phyloP scores from a whole-genome alignment of 192 early-diverging fungal species.

The Coemansia sp. region DNA sequence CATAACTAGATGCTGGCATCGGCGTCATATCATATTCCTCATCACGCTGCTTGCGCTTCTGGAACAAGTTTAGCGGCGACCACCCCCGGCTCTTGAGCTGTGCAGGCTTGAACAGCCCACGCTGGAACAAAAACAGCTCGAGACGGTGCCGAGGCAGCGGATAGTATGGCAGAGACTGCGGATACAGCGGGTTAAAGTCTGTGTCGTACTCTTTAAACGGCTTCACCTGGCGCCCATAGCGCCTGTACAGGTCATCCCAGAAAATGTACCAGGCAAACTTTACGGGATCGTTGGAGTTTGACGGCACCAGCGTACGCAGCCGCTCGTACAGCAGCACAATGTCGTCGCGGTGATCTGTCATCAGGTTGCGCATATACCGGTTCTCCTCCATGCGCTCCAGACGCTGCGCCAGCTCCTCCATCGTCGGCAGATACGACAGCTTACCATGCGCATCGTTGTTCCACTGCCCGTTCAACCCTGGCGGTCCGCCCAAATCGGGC shows the following conservation, averaged over 20 bases:
- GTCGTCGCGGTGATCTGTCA: constrained; percentile 40
- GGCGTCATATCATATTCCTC: constrained; percentile 32
- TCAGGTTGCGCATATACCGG: constrained; percentile 37
- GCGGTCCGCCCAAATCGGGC: constrained; percentile 12
- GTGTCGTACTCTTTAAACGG: constrained; percentile 39
- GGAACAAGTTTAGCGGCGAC: neutral
- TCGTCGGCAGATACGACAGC: constrained; percentile 45
- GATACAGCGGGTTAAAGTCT: constrained; percentile 66
- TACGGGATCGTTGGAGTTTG: constrained; percentile 40
- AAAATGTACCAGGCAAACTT: constrained; percentile 66
- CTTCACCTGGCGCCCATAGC: constrained; percentile 53
- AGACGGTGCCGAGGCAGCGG: constrained; percentile 58
- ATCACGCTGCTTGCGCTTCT: neutral
- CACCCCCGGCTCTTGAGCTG: neutral
- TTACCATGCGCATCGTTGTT: constrained; percentile 38
- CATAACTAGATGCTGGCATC: constrained; percentile 29
- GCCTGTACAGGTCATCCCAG: constrained; percentile 67
- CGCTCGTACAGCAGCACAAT: constrained; percentile 49
- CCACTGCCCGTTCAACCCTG: constrained; percentile 31
- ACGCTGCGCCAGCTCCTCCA: constrained; percentile 41
- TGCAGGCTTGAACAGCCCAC: constrained; percentile 46
- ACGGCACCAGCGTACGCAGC: constrained; percentile 46
- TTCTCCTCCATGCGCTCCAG: constrained; percentile 47
- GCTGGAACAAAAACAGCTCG: constrained; percentile 58
- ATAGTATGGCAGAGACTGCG: constrained; percentile 59